Base-by-base conservation (phyloP, 306 rosid species). In the Castanospermum australe region DNA sequence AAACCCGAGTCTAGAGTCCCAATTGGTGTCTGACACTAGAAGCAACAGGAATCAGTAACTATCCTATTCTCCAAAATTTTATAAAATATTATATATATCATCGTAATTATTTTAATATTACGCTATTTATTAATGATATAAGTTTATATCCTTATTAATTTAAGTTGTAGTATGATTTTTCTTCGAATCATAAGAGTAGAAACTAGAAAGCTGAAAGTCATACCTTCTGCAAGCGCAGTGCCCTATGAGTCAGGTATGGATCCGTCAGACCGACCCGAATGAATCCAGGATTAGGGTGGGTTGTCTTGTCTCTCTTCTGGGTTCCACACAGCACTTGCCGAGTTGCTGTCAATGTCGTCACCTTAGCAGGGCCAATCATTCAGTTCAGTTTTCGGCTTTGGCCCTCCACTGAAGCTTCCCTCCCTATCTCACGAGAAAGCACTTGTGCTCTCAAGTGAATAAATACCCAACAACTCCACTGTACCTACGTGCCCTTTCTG, bases 11-110 rank as follows among this genome's bases (percentile, higher is more conserved):
- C 39, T 68, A 39, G 2, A 11, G 48, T 62, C 65, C 54, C 35
- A 30, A 52, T 9, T 21, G 51, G 33, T 15, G 61, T 71, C 78
- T 59, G 5, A 38, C 33, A 39, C 2, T 3, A 28, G 32, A 80
- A 55, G 80, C 60, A 47, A 35, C 57, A 54, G 72, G 39, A 82
- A 50, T 35, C 61, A 62, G 35, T 64, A 82, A 67, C 66, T 24
- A 42, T 59, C 7, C 72, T 74, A 18, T 44, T 45, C 18, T 48
- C n/a, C n/a, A n/a, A n/a, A n/a, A n/a, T n/a, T n/a, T n/a, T n/a
- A n/a, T n/a, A n/a, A n/a, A n/a, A n/a, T n/a, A n/a, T n/a, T n/a
- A n/a, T n/a, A n/a, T n/a, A n/a, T n/a, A n/a, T n/a, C n/a, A 12
- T 45, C 4, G 12, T 10, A 12, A 45, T 45, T 10, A 12, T 45